Evolutionary conservation across 345 rosid genomes (phyloP), one percentile per base, ranked within the genome.

Genomic region (Dipteronia sinensis): DNA sequence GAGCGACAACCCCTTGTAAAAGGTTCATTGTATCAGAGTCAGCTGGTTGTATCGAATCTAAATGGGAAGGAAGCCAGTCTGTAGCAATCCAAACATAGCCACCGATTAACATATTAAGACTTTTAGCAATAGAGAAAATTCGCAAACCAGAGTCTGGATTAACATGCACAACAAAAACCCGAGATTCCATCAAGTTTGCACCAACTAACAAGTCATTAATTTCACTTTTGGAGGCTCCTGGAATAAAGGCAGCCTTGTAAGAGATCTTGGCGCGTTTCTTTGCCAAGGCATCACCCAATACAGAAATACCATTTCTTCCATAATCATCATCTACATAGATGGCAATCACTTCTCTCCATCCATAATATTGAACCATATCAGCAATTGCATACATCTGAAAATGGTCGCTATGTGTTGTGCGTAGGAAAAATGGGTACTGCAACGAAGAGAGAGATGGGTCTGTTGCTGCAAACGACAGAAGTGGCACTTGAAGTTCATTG

Each of bases 61-160:
- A 80, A 77, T 86, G 71, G 6, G 97, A 89, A 73, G 93, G 86
- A 79, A 95, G 98, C 97, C 99, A 95, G 85, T 93, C 98, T 20
- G 98, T 92, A 46, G 99, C 86, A 66, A 95, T 93, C 99, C 99
- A 95, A 67, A 95, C 99, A 85, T 93, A 93, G 67, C 95, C 92
- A 53, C 70, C 65, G 70, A 46, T 75, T 88, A 82, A 90, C 99
- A 95, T 95, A 15, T 89, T 88, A 71, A 91, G 91, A 72, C 80
- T 79, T 71, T 88, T 90, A 62, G 99, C 99, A 4, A 74, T 83
- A 23, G 93, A 82, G 81, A 93, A 95, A 46, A 95, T 58, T 44
- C 77, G 69, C 73, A 93, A 78, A 74, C 99, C 99, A 0, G 97
- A 80, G 82, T 93, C 99, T 49, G 98, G 97, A 85, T 90, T 92